These are phyloP conservation scores for Euphorbia tirucalli DNA, from an alignment of 345 rosid genomes.

Conservation along the genomic window DNA sequence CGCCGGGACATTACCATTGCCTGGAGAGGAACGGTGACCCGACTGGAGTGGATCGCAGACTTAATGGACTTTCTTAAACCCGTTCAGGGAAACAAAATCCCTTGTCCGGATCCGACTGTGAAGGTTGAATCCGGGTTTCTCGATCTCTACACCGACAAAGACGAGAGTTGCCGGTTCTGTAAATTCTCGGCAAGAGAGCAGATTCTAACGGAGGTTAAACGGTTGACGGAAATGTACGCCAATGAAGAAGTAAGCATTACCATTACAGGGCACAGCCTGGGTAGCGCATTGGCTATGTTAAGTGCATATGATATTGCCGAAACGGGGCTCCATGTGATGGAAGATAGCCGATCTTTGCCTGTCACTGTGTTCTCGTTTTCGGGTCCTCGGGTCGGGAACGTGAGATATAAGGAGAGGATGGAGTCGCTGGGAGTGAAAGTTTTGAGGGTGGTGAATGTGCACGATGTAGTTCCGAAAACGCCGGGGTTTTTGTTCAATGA, in stretches of 20 bases:
- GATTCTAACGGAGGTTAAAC: constrained; percentile 54
- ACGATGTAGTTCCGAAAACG: constrained; percentile 63
- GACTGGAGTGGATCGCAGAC: constrained; percentile 73
- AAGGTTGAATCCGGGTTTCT: constrained; percentile 82
- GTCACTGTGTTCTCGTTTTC: constrained; percentile 55
- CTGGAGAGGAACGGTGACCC: constrained; percentile 84
- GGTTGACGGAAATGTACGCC: constrained; percentile 41
- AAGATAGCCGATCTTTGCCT: constrained; percentile 40
- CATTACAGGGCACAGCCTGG: constrained; percentile 78
- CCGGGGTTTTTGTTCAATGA: constrained; percentile 81
- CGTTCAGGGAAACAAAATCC: constrained; percentile 41
- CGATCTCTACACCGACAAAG: constrained; percentile 72
- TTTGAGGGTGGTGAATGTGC: constrained; percentile 66
- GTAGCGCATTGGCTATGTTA: constrained; percentile 69
- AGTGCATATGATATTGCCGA: constrained; percentile 77
- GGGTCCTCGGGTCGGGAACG: constrained; percentile 82
- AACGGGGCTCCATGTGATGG: constrained; percentile 46
- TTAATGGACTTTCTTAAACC: constrained; percentile 70
- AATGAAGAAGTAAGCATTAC: constrained; percentile 66
- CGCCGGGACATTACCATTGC: constrained; percentile 70
- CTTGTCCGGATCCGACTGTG: constrained; percentile 63
- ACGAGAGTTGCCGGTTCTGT: constrained; percentile 52
- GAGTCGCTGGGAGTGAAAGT: constrained; percentile 61
- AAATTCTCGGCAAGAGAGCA: constrained; percentile 74
- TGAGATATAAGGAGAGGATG: constrained; percentile 58